phyloP scores from a whole-genome alignment of 2,329 filamentous ascomycete genomes.

The Xylaria sp. region DNA sequence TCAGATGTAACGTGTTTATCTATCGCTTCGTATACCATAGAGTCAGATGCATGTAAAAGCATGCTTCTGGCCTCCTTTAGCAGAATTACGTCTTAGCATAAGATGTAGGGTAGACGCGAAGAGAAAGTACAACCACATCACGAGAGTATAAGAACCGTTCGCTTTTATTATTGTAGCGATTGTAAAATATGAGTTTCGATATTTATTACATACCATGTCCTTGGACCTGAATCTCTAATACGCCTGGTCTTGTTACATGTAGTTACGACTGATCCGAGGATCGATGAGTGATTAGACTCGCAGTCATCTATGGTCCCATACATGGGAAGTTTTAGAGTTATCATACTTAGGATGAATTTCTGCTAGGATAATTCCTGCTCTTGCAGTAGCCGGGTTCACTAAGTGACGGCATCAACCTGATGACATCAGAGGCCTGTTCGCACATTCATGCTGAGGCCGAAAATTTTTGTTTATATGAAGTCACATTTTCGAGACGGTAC shows the following conservation, averaged over 20 bases:
- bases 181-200: too few relatives aligned
- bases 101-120: background rate
- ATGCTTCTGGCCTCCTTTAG: background rate
- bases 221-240: background rate
- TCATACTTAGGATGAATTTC: background rate
- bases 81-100: background rate
- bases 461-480: background rate
- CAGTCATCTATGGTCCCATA: background rate
- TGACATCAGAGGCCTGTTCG: background rate
- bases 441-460: background rate
- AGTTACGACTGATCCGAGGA: background rate
- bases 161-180: background rate
- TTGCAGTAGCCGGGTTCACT: background rate
- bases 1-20: slow-evolving; percentile 12
- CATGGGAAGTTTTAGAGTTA: background rate
- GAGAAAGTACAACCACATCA: background rate
- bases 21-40: slow-evolving; percentile 11
- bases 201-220: too few relatives aligned
- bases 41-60: background rate
- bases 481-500: background rate
- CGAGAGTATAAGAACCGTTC: too few relatives aligned
- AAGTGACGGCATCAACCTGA: slow-evolving; percentile 22
- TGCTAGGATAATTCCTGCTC: background rate
- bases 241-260: background rate
- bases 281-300: background rate